Percentiles rank a stretch among this genome's conserved stretches.
phyloP scores from a whole-genome alignment of 2,329 filamentous ascomycete genomes.

The Pseudocercospora fijiensis region DNA sequence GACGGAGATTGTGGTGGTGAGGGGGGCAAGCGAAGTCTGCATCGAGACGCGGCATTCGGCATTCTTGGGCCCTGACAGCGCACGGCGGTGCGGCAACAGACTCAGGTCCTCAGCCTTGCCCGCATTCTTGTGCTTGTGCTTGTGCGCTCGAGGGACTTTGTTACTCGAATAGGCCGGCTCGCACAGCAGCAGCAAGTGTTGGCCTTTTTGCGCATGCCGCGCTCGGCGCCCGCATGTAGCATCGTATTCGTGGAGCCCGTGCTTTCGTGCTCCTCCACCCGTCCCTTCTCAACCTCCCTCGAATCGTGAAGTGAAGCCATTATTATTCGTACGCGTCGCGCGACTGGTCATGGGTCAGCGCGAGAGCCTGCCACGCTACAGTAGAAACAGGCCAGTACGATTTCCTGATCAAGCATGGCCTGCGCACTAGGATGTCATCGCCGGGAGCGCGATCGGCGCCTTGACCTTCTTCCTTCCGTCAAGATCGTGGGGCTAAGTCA shows the following conservation, averaged over 20 bases:
- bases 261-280: neutral
- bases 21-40: slow-evolving; percentile 8
- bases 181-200: neutral
- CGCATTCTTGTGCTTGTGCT: slow-evolving; percentile 12
- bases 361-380: neutral
- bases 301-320: neutral
- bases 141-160: slow-evolving; percentile 9
- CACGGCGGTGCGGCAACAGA: slow-evolving; percentile 3
- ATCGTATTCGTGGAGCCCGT: slow-evolving; percentile 1
- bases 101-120: neutral
- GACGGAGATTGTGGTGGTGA: slow-evolving; percentile 14
- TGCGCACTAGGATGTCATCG: neutral
- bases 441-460: slow-evolving; percentile 1
- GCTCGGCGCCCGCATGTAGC: slow-evolving; percentile 4
- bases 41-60: slow-evolving; percentile 1
- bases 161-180: neutral
- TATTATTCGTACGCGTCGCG: too few species aligned
- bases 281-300: neutral
- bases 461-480: neutral
- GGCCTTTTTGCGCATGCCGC: slow-evolving; percentile 6
- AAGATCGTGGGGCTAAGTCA: too few species aligned
- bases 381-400: slow-evolving; percentile 7
- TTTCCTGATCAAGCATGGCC: slow-evolving; percentile 8
- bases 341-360: too few species aligned
- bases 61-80: neutral